Evolutionary conservation across 2,329 filamentous ascomycete species (phyloP), one percentile per base, ranked within the genome.

Genomic region (Trichothecium roseum): DNA sequence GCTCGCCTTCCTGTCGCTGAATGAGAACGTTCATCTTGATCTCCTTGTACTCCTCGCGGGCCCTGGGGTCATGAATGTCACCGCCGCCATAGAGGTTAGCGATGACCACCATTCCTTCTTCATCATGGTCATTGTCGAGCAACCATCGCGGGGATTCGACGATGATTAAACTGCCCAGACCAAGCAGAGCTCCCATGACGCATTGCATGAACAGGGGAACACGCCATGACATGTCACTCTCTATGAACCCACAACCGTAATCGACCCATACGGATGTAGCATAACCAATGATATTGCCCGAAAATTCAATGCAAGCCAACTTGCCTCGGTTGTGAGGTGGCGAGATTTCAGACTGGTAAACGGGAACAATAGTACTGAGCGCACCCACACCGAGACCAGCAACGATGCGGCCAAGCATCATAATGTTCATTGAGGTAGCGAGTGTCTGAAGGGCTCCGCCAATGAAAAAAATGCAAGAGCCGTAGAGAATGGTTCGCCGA

Each of bases 1-100:
- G 76, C 63, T 96, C 91, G 48, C 91, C 91, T 62, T 98, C 91
- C 62, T 94, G 87, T 35, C 91, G 84, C 57, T 89, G 81, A 17
- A 96, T 68, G 24, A 98, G 73, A 20, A 98, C 91, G 50, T 89
- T 81, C 85, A 95, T 94, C 68, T 98, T 98, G 66, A 98, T 98
- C 52, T 96, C 91, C 49, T 89, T 84, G 60, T 93, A 98, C 59
- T 98, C 91, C 37, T 95, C 88, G 39, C 88, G 78, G 2, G 91
- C 91, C 59, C 93, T 91, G 40, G 81, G 65, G 56, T 94, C 84
- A 61, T 95, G 88, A 41, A 96, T 88, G 56, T 98, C 91, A 41
- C 91, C 91, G 52, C 84, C 86, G 37, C 91, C 91, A 52, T 96
- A 96, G 6, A 98, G 70, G 55, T 96, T 96, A 40, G 91, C 91